Conservation (phyloP, 345 rosid species). For the Draba incana region DNA sequence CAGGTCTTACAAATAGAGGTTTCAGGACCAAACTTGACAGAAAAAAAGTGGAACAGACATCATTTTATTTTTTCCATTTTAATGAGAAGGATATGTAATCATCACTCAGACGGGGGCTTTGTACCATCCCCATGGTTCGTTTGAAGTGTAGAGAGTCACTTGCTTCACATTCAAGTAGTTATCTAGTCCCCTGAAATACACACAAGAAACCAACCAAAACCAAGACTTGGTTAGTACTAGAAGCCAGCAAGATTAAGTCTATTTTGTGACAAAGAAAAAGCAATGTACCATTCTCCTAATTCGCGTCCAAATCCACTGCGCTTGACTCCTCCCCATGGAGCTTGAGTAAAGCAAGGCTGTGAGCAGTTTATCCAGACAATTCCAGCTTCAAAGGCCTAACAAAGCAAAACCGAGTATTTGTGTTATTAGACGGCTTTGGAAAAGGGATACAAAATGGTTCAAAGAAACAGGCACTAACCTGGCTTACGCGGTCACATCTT, state of each 20-base stretch:
- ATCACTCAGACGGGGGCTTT: slow-evolving; percentile 55
- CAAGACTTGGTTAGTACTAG: slow-evolving; percentile 29
- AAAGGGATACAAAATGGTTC: slow-evolving; percentile 1
- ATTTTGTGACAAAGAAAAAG: background rate
- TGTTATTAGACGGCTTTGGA: background rate
- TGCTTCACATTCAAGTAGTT: slow-evolving; percentile 92
- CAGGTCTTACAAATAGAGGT: slow-evolving; percentile 11
- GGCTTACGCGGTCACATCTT: slow-evolving; percentile 86
- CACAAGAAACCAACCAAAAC: slow-evolving; percentile 22
- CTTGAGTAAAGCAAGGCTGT: slow-evolving; percentile 94
- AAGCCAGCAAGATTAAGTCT: background rate
- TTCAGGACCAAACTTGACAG: slow-evolving; percentile 20
- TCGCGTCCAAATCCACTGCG: slow-evolving; percentile 97
- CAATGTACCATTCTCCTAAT: slow-evolving; percentile 83
- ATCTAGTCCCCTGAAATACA: slow-evolving; percentile 77
- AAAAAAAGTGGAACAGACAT: slow-evolving; percentile 6
- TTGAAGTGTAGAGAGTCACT: slow-evolving; percentile 72
- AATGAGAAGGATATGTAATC: background rate
- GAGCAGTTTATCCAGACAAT: slow-evolving; percentile 97
- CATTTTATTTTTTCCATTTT: slow-evolving; percentile 6
- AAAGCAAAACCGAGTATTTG: slow-evolving; percentile 7
- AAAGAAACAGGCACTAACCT: slow-evolving; percentile 55
- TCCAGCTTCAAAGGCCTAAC: slow-evolving; percentile 81
- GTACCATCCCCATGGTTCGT: slow-evolving; percentile 97
- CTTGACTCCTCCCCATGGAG: slow-evolving; percentile 97